phyloP scores from a whole-genome alignment of 345 rosid species.

The Euphorbia lathyris region DNA sequence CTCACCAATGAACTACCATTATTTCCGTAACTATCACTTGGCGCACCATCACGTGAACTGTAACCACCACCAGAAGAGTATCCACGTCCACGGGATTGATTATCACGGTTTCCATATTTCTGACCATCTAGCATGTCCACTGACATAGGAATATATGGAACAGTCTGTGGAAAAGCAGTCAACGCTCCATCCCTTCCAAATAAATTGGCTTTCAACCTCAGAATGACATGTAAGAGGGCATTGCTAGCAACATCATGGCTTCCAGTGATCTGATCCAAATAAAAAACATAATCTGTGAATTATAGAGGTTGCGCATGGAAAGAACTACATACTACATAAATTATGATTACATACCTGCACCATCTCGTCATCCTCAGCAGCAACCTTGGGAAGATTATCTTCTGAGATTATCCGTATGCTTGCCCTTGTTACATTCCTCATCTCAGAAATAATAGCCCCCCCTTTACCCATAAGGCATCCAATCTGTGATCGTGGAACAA shows the following conservation, averaged over 20 bases:
- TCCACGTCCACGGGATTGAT: constrained; percentile 28
- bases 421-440: constrained; percentile 35
- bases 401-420: constrained; percentile 29
- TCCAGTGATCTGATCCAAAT: constrained; percentile 29
- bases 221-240: constrained; percentile 30
- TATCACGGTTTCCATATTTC: constrained; percentile 25
- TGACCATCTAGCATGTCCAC: constrained; percentile 23
- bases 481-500: constrained; percentile 33
- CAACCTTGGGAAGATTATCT: constrained; percentile 33
- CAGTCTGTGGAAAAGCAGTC: constrained; percentile 22
- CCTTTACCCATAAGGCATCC: constrained; percentile 42
- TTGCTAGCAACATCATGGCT: constrained; percentile 33
- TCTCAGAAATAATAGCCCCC: constrained; percentile 36
- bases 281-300: not conserved
- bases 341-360: constrained; percentile 28
- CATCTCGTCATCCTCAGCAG: constrained; percentile 35
- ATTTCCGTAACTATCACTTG: constrained; percentile 21
- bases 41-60: constrained; percentile 19
- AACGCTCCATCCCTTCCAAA: constrained; percentile 37
- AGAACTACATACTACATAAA: not conserved
- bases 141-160: constrained; percentile 28
- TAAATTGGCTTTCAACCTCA: constrained; percentile 35
- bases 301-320: not conserved
- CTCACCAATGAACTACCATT: constrained; percentile 24
- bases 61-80: constrained; percentile 25